A percentile compares a stretch with the other conserved stretches of the same genome.
These are phyloP conservation scores for Capniomyces stellatus DNA, from an alignment of 371 early-diverging fungal genomes.

Conservation along the genomic window DNA sequence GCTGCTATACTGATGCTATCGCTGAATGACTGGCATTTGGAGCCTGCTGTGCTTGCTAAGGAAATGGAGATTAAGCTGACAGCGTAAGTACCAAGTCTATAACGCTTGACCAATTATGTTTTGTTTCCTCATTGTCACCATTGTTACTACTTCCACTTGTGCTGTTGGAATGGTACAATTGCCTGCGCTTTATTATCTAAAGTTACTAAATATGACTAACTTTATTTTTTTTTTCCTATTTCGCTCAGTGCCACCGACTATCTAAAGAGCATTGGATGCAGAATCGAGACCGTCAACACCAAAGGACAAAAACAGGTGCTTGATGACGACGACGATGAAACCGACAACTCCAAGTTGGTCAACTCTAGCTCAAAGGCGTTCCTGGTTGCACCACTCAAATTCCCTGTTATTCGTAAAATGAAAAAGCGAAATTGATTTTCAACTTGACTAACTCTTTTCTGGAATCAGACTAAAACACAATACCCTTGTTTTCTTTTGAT, in stretches of 20 bases:
- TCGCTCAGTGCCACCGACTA: slow-evolving; percentile 17
- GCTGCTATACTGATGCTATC: slow-evolving; percentile 48
- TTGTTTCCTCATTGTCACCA: no score
- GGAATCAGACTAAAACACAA: no score
- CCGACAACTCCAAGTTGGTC: background rate
- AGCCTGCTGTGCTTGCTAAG: slow-evolving; percentile 35
- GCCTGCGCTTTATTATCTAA: no score
- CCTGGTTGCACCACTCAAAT: background rate
- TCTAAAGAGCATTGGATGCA: slow-evolving; percentile 23
- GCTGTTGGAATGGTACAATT: no score
- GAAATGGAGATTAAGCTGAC: slow-evolving; percentile 29
- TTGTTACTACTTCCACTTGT: no score
- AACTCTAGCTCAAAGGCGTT: background rate
- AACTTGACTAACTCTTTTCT: no score
- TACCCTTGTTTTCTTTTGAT: no score
- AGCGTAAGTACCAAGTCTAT: no score
- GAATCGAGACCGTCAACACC: background rate
- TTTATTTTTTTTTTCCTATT: no score
- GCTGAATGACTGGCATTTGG: slow-evolving; percentile 45
- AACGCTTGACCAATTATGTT: no score
- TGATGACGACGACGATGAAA: background rate
- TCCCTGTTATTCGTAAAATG: background rate
- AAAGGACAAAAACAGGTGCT: background rate
- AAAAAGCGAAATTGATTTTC: slow-evolving; percentile 4
- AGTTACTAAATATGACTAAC: no score